phyloP scores from a whole-genome alignment of 1,284 basidiomycete genomes.

The Trametes pubescens region DNA sequence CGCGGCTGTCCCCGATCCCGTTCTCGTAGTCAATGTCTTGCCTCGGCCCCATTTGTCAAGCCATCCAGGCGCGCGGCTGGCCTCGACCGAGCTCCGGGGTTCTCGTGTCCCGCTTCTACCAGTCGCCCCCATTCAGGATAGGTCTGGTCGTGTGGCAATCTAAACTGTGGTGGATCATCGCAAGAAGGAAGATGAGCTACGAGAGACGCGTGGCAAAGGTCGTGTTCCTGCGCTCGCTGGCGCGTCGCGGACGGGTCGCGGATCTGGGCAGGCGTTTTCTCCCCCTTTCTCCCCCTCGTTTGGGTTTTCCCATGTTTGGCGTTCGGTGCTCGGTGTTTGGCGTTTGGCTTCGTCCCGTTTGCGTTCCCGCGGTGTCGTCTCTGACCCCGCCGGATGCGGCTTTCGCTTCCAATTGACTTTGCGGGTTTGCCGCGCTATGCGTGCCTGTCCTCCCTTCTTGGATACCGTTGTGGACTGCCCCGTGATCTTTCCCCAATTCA shows the following conservation, averaged over 20 bases:
- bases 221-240: background rate
- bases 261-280: conserved; percentile 2
- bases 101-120: background rate
- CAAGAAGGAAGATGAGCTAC: background rate
- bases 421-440: conserved; percentile 5
- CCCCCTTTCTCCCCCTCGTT: background rate
- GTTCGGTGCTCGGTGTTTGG: background rate
- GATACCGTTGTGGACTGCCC: background rate
- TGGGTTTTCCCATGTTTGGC: background rate
- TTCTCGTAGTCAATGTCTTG: background rate
- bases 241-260: conserved; percentile 11
- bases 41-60: background rate
- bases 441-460: background rate
- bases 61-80: background rate
- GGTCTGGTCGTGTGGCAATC: too few relatives aligned
- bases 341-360: conserved; percentile 6
- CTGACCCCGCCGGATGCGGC: background rate
- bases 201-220: background rate
- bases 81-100: background rate
- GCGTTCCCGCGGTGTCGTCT: background rate
- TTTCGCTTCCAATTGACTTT: conserved; percentile 3
- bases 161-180: background rate
- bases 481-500: background rate
- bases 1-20: conserved; percentile 1
- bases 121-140: background rate